A percentile compares a stretch with the other conserved stretches of the same genome.
Conservation (phyloP, 2,329 filamentous ascomycete species). For the Paraphoma chrysanthemicola region DNA sequence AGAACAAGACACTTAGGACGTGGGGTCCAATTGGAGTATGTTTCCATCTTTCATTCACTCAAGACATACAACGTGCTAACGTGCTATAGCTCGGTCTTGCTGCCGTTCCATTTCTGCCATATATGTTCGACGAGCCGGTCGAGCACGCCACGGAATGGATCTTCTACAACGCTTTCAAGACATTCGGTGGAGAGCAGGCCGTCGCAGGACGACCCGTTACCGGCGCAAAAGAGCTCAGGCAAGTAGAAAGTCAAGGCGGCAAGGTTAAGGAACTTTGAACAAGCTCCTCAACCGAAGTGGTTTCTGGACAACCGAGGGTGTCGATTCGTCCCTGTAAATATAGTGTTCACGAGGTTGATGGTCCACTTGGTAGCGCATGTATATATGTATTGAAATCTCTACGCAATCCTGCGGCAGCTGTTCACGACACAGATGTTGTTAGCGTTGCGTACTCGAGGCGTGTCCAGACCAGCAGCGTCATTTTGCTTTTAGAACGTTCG, state of each 20-base stretch:
- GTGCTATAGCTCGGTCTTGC: constrained; percentile 62
- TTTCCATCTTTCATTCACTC: constrained; percentile 7
- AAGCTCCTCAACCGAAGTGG: neutral
- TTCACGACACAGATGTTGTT: no score
- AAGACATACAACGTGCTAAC: constrained; percentile 7
- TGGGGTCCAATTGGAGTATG: constrained; percentile 92
- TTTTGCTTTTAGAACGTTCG: no score
- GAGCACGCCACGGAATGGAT: constrained; percentile 89
- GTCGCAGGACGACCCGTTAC: constrained; percentile 53
- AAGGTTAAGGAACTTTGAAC: constrained; percentile 48
- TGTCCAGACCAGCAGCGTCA: no score
- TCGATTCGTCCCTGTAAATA: neutral
- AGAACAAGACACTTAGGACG: constrained; percentile 77
- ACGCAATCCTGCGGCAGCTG: no score
- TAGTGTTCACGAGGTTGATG: neutral
- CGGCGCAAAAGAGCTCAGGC: constrained; percentile 47
- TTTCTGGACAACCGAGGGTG: neutral
- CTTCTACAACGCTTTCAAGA: constrained; percentile 82
- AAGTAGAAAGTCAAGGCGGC: constrained; percentile 38
- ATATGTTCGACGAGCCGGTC: constrained; percentile 88
- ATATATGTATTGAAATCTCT: neutral
- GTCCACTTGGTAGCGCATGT: neutral
- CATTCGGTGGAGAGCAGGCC: constrained; percentile 70
- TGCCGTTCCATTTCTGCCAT: constrained; percentile 80
- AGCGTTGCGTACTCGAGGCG: no score